Percentiles rank a stretch among this genome's conserved stretches.
These are phyloP conservation scores for Aspergillus leporis DNA, from an alignment of 495 filamentous ascomycete genomes.

Conservation along the genomic window DNA sequence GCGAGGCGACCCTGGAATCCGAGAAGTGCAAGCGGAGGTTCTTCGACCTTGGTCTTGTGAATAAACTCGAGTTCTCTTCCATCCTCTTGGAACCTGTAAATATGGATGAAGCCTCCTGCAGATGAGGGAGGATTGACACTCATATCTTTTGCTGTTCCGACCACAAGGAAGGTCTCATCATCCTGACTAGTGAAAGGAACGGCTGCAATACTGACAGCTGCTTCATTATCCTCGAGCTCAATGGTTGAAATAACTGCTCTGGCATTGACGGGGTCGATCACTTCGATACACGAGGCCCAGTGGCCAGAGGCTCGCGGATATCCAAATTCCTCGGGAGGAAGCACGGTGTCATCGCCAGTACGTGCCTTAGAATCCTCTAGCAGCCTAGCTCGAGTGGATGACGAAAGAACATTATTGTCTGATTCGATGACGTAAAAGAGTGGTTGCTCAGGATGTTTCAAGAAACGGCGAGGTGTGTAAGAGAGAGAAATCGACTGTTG, in stretches of 20 bases:
- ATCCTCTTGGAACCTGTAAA: constrained; percentile 87
- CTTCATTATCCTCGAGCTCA: constrained; percentile 86
- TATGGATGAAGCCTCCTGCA: constrained; percentile 81
- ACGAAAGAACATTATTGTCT: constrained; percentile 84
- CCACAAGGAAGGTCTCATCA: constrained; percentile 84
- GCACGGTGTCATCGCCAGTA: constrained; percentile 66
- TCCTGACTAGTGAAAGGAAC: constrained; percentile 86
- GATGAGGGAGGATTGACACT: constrained; percentile 71
- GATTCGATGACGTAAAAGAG: constrained; percentile 92
- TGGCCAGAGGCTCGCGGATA: constrained; percentile 79
- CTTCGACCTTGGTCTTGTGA: constrained; percentile 90
- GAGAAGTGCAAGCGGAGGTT: constrained; percentile 84
- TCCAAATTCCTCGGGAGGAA: constrained; percentile 85
- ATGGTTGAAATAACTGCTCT: constrained; percentile 72
- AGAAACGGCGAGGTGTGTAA: constrained; percentile 85
- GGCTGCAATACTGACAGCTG: constrained; percentile 80
- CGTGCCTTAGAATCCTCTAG: constrained; percentile 63
- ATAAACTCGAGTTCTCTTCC: constrained; percentile 88
- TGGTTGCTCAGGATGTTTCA: constrained; percentile 83
- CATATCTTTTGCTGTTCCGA: constrained; percentile 93
- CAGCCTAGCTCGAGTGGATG: constrained; percentile 67
- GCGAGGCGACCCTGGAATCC: constrained; percentile 89
- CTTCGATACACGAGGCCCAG: constrained; percentile 93
- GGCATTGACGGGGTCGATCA: constrained; percentile 78
- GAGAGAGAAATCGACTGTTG: constrained; percentile 86